Evolutionary conservation across 768 basidiomycete genomes (phyloP).

Genomic region (Rhodotorula toruloides): DNA sequence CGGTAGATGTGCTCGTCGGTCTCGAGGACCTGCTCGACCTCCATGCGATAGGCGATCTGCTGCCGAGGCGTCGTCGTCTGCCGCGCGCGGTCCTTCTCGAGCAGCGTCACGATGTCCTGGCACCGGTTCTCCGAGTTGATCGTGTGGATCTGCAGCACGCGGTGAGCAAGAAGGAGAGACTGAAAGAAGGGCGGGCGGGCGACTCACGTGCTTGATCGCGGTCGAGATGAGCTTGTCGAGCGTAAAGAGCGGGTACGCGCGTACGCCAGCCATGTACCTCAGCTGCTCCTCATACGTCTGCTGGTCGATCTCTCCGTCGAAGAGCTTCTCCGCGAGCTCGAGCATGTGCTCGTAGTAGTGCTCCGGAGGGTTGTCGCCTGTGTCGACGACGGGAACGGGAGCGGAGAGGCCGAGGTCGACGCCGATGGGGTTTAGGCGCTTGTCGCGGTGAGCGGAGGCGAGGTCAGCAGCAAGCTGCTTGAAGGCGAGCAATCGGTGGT

Average conservation of each 20-base stretch:
- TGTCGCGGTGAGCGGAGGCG: conserved; percentile 49
- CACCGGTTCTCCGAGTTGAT: conserved; percentile 78
- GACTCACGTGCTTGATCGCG: conserved; percentile 81
- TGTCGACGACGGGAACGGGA: conserved; percentile 55
- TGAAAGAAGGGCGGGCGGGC: background rate
- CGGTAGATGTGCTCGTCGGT: conserved; percentile 51
- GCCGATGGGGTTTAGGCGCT: conserved; percentile 41
- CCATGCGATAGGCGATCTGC: conserved; percentile 52
- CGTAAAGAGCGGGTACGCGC: conserved; percentile 89
- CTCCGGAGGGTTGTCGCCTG: conserved; percentile 50
- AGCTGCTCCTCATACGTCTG: conserved; percentile 88
- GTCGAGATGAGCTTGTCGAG: conserved; percentile 88
- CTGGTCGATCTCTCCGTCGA: conserved; percentile 87
- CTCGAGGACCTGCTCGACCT: conserved; percentile 48
- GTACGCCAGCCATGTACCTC: conserved; percentile 87
- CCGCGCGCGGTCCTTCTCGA: conserved; percentile 39
- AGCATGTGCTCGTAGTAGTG: conserved; percentile 85
- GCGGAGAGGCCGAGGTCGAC: conserved; percentile 56
- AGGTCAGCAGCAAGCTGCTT: conserved; percentile 72
- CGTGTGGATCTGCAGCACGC: conserved; percentile 73
- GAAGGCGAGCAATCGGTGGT: conserved; percentile 78
- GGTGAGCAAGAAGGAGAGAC: conserved; percentile 10
- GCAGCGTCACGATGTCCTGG: conserved; percentile 57
- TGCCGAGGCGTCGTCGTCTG: conserved; percentile 43
- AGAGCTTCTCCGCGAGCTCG: conserved; percentile 84